A percentile compares a stretch with the other conserved stretches of the same genome.
phyloP scores from a whole-genome alignment of 2,329 filamentous ascomycete genomes.

The Diaporthe sp. region DNA sequence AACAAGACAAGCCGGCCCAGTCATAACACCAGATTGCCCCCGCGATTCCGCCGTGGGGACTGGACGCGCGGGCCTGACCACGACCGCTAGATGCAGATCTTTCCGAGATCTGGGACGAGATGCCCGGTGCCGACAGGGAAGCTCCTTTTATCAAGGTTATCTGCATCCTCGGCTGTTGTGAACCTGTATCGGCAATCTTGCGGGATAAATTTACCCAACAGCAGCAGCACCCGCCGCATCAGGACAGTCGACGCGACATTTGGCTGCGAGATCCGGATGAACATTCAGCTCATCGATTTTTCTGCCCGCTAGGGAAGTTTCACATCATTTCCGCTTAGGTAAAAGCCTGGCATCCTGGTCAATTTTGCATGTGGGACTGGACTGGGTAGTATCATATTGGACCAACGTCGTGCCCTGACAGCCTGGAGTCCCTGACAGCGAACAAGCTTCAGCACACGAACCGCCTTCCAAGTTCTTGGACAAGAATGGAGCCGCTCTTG shows the following conservation, averaged over 20 bases:
- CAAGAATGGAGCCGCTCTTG: conserved; percentile 17
- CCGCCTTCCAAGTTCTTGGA: not conserved
- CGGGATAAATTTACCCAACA: not conserved
- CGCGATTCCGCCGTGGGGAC: conserved; percentile 12
- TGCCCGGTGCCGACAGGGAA: not conserved
- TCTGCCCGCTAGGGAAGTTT: not conserved
- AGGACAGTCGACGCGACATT: not conserved
- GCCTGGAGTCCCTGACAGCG: not conserved
- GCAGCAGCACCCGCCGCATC: not conserved
- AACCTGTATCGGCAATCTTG: not conserved
- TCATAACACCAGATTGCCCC: not conserved
- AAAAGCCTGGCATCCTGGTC: not conserved
- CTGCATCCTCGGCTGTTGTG: conserved; percentile 20
- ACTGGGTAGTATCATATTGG: not conserved
- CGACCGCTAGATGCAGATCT: conserved; percentile 29
- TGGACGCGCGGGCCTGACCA: conserved; percentile 10
- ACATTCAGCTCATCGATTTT: not conserved
- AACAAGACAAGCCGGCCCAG: not conserved
- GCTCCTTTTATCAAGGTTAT: conserved; percentile 31
- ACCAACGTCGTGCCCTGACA: not conserved
- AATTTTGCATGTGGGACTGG: not conserved
- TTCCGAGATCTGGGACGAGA: conserved; percentile 17
- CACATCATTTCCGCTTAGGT: not conserved
- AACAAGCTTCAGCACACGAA: not conserved
- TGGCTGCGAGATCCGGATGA: not conserved